A percentile compares a stretch with the other conserved stretches of the same genome.
Evolutionary conservation across 2,329 filamentous ascomycete genomes (phyloP).

Genomic region (Thelonectria rubi): DNA sequence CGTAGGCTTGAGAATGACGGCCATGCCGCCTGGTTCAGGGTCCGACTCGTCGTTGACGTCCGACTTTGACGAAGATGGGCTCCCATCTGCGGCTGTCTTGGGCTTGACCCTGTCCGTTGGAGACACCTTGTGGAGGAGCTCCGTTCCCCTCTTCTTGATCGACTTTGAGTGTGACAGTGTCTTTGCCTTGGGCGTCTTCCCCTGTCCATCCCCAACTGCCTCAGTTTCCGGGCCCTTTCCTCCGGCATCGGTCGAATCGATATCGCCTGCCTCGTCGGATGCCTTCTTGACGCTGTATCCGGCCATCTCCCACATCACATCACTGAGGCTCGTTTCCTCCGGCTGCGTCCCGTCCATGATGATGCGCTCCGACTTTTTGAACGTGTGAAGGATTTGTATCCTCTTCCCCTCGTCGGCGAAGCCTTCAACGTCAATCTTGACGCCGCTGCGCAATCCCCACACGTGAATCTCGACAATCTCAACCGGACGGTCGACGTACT

Average conservation of each 20-base stretch:
- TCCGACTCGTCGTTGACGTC: slow-evolving; percentile 43
- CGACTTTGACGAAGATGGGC: slow-evolving; percentile 28
- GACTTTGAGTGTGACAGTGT: slow-evolving; percentile 29
- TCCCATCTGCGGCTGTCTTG: slow-evolving; percentile 28
- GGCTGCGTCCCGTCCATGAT: slow-evolving; percentile 69
- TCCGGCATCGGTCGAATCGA: slow-evolving; percentile 43
- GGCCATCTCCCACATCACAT: slow-evolving; percentile 65
- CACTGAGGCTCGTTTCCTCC: slow-evolving; percentile 57
- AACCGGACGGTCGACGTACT: slow-evolving; percentile 82
- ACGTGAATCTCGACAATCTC: slow-evolving; percentile 90
- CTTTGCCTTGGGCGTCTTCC: slow-evolving; percentile 24
- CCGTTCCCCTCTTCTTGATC: slow-evolving; percentile 45
- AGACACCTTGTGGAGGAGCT: slow-evolving; percentile 47
- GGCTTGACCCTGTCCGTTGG: slow-evolving; percentile 35
- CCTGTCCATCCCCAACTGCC: slow-evolving; percentile 18
- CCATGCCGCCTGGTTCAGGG: slow-evolving; percentile 69
- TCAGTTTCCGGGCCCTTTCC: slow-evolving; percentile 8
- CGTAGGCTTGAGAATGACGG: slow-evolving; percentile 80
- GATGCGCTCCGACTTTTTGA: slow-evolving; percentile 75
- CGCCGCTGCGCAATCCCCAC: slow-evolving; percentile 87
- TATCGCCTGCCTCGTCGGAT: slow-evolving; percentile 47
- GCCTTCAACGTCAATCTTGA: slow-evolving; percentile 86
- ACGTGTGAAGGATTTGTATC: slow-evolving; percentile 86
- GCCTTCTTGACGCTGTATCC: slow-evolving; percentile 46
- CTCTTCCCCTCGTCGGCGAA: slow-evolving; percentile 89